A percentile compares a stretch with the other conserved stretches of the same genome.
Evolutionary conservation across 163 green algal genomes (phyloP).

Genomic region (Smithsoniella earleae): DNA sequence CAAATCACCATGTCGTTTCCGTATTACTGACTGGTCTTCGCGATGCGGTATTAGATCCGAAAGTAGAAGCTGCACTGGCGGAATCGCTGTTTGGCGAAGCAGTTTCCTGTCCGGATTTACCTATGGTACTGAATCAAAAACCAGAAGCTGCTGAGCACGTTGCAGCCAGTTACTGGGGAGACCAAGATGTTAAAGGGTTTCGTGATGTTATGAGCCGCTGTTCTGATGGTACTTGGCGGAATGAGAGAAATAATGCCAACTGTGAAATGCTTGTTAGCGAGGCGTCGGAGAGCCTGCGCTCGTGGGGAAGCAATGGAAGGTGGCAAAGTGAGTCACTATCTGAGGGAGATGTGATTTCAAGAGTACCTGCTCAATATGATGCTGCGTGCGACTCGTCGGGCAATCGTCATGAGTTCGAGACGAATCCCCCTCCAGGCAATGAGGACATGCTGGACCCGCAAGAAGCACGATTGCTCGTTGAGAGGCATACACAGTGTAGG

Average conservation of each 20-base stretch:
- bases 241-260: background rate
- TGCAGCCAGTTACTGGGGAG: background rate
- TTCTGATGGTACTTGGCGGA: background rate
- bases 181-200: background rate
- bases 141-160: background rate
- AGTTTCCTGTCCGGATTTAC: no score
- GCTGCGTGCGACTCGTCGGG: background rate
- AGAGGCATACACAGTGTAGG: background rate
- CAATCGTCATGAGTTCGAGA: no score
- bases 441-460: conserved; percentile 16
- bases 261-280: background rate
- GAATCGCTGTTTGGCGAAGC: conserved; percentile 14
- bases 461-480: background rate
- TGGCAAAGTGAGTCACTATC: background rate
- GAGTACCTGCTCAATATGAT: background rate
- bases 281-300: background rate
- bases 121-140: background rate
- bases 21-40: background rate
- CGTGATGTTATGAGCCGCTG: no score
- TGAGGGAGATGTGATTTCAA: background rate
- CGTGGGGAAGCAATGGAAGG: background rate
- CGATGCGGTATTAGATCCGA: background rate
- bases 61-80: background rate
- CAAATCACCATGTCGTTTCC: background rate
- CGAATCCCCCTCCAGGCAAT: background rate